These are phyloP conservation scores for Vinca minor DNA, from an alignment of 257 asterid species.

Conservation along the genomic window DNA sequence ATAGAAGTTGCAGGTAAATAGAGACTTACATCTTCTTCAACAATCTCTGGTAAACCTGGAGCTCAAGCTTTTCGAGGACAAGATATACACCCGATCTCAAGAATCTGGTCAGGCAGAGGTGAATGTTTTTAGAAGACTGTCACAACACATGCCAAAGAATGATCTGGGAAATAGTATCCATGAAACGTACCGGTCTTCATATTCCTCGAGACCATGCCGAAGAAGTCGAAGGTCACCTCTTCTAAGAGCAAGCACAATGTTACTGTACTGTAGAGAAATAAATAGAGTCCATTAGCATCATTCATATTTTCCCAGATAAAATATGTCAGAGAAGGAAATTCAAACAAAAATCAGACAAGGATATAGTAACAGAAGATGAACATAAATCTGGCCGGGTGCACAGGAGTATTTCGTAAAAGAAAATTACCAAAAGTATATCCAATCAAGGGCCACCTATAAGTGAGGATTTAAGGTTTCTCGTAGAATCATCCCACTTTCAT, in stretches of 20 bases:
- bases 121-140: constrained; percentile 5
- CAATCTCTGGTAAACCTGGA: constrained; percentile 88
- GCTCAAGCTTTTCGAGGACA: constrained; percentile 91
- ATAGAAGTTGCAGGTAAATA: neutral
- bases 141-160: neutral
- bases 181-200: constrained; percentile 66
- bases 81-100: constrained; percentile 91
- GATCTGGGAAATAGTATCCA: constrained; percentile 10
- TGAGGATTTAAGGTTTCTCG: too few relatives aligned
- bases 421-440: too few relatives aligned
- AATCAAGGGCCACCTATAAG: too few relatives aligned
- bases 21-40: constrained; percentile 77
- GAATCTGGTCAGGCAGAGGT: constrained; percentile 45
- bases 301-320: too few relatives aligned
- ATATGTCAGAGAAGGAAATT: too few relatives aligned
- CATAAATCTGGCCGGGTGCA: neutral
- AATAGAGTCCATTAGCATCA: neutral
- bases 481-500: too few relatives aligned
- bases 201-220: constrained; percentile 71
- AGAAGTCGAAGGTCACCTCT: constrained; percentile 95
- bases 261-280: constrained; percentile 50
- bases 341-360: neutral
- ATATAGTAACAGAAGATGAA: neutral
- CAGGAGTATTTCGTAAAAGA: neutral
- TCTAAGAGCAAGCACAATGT: constrained; percentile 72